These are phyloP conservation scores for Apiospora aurea DNA, from an alignment of 2,329 filamentous ascomycete species.

Conservation along the genomic window DNA sequence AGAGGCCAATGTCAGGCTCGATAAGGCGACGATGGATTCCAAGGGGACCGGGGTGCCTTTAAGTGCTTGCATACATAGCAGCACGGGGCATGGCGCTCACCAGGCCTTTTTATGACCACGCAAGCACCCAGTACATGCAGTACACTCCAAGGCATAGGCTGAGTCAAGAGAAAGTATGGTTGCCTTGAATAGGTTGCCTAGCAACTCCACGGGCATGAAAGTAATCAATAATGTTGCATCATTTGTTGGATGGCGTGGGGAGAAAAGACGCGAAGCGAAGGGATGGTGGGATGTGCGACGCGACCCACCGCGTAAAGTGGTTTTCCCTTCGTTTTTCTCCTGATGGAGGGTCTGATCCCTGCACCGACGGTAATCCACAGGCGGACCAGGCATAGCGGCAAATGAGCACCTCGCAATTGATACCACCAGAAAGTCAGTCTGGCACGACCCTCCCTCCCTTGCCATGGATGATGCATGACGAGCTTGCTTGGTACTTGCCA, in stretches of 20 bases:
- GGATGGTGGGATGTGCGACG: slow-evolving; percentile 42
- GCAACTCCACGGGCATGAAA: slow-evolving; percentile 40
- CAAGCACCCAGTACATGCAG: slow-evolving; percentile 25
- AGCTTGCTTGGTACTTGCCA: not conserved
- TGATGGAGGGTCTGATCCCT: slow-evolving; percentile 37
- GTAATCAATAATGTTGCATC: slow-evolving; percentile 34
- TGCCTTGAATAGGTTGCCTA: slow-evolving; percentile 43
- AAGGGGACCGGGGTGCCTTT: slow-evolving; percentile 37
- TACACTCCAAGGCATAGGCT: not conserved
- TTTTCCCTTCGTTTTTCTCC: slow-evolving; percentile 31
- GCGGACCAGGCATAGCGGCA: not conserved
- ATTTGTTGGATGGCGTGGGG: slow-evolving; percentile 32
- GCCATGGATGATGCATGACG: not conserved
- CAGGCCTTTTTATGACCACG: slow-evolving; percentile 33
- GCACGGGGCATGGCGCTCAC: slow-evolving; percentile 29
- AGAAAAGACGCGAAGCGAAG: slow-evolving; percentile 33
- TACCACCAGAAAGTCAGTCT: slow-evolving; percentile 3
- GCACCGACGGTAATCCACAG: slow-evolving; percentile 19
- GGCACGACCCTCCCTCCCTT: not conserved
- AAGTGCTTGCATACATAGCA: slow-evolving; percentile 44
- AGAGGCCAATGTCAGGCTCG: slow-evolving; percentile 25
- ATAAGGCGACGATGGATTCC: slow-evolving; percentile 32
- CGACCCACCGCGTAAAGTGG: slow-evolving; percentile 49
- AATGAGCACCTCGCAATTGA: slow-evolving; percentile 1
- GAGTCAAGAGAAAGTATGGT: slow-evolving; percentile 31